Percentiles rank a stretch among this genome's conserved stretches.
These are phyloP conservation scores for Fusarium buharicum DNA, from an alignment of 2,329 filamentous ascomycete species.

Conservation along the genomic window DNA sequence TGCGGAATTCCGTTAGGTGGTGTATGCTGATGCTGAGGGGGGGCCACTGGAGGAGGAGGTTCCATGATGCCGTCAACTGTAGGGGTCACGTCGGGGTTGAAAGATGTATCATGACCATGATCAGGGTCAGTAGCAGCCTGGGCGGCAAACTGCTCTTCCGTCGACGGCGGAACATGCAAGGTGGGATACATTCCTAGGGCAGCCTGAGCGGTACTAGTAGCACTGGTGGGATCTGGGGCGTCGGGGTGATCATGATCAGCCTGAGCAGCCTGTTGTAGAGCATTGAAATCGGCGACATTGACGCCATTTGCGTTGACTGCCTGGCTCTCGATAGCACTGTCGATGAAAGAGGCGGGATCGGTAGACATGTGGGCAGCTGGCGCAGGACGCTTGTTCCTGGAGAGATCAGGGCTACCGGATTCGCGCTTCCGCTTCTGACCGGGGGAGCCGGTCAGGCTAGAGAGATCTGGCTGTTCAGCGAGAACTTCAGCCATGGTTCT, in stretches of 20 bases:
- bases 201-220: conserved; percentile 69
- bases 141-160: conserved; percentile 69
- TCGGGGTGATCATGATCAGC: conserved; percentile 61
- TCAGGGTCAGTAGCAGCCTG: conserved; percentile 55
- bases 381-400: conserved; percentile 62
- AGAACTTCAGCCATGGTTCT: conserved; percentile 60
- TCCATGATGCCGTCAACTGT: conserved; percentile 48
- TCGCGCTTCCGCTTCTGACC: conserved; percentile 67
- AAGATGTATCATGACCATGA: conserved; percentile 49
- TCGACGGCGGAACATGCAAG: conserved; percentile 66
- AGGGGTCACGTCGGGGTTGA: conserved; percentile 50
- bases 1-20: conserved; percentile 55
- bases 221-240: conserved; percentile 61
- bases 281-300: conserved; percentile 65
- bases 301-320: conserved; percentile 55
- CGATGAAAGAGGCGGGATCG: conserved; percentile 64
- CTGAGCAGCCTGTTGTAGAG: conserved; percentile 64
- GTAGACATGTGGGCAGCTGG: conserved; percentile 59
- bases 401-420: conserved; percentile 60
- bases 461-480: conserved; percentile 60
- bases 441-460: conserved; percentile 55
- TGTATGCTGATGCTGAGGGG: conserved; percentile 47
- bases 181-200: conserved; percentile 70
- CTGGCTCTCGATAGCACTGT: conserved; percentile 61
- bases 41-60: conserved; percentile 33